phyloP scores from a whole-genome alignment of 1,284 basidiomycete species.

The Rhodotorula sp. region DNA sequence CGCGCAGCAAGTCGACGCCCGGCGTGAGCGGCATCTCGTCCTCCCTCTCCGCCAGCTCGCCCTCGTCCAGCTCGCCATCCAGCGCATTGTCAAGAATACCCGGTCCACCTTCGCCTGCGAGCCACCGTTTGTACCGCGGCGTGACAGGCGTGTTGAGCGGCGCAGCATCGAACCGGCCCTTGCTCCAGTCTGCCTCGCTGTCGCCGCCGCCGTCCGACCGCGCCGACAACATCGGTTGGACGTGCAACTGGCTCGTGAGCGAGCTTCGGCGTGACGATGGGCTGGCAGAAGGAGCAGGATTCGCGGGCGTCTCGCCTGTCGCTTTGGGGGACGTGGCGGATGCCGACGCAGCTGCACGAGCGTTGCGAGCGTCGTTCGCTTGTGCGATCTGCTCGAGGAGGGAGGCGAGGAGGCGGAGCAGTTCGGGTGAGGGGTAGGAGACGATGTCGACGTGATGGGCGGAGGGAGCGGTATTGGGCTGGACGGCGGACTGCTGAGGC shows the following conservation, averaged over 20 bases:
- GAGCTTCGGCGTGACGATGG: not conserved
- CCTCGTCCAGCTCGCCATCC: not conserved
- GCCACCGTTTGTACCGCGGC: constrained; percentile 4
- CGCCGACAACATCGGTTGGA: not conserved
- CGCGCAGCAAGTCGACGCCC: constrained; percentile 34
- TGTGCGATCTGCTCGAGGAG: constrained; percentile 87
- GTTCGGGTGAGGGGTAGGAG: constrained; percentile 58
- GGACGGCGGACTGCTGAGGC: not conserved
- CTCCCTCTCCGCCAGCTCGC: not conserved
- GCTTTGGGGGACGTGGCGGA: not conserved
- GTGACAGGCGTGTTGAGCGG: constrained; percentile 37
- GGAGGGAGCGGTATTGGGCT: not conserved
- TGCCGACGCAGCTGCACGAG: constrained; percentile 1
- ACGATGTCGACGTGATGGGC: constrained; percentile 55
- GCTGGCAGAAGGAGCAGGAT: not conserved
- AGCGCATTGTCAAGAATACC: constrained; percentile 26
- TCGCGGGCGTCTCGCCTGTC: not conserved
- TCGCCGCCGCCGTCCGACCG: not conserved
- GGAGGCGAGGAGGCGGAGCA: constrained; percentile 83
- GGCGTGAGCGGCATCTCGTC: constrained; percentile 37
- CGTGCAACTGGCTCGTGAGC: not conserved
- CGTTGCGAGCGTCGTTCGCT: constrained; percentile 68
- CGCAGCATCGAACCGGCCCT: constrained; percentile 38
- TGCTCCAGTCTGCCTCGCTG: constrained; percentile 6
- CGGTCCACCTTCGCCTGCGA: constrained; percentile 18